Percentiles rank a stretch among this genome's conserved stretches.
These are phyloP conservation scores for Colletotrichum gigasporum DNA, from an alignment of 2,329 filamentous ascomycete genomes.

Conservation along the genomic window DNA sequence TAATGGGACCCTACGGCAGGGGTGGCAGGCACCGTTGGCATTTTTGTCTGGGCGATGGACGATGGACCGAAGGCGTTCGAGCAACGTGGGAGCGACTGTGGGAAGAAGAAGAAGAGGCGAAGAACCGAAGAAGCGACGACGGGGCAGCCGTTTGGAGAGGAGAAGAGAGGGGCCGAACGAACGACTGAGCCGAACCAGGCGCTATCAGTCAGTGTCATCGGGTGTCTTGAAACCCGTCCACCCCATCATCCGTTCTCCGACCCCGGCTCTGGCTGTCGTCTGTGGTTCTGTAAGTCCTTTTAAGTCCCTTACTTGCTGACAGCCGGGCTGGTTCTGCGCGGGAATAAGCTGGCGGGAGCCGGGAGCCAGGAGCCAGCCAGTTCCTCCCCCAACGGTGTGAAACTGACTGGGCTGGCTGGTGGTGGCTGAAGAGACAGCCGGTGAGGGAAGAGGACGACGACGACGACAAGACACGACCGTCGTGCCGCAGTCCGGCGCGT, in stretches of 20 bases:
- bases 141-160: too few relatives aligned
- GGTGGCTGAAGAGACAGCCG: neutral
- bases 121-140: too few relatives aligned
- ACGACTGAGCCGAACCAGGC: neutral
- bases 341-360: neutral
- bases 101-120: neutral
- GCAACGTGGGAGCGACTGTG: neutral
- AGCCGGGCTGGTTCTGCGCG: neutral
- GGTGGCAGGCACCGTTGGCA: neutral
- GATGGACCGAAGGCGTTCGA: too few relatives aligned
- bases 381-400: too few relatives aligned
- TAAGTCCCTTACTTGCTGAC: too few relatives aligned
- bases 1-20: constrained; percentile 3
- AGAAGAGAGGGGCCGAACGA: too few relatives aligned
- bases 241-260: constrained; percentile 5
- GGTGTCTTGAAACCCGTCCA: constrained; percentile 2
- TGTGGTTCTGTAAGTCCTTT: neutral
- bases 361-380: too few relatives aligned
- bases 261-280: neutral
- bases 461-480: neutral
- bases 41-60: too few relatives aligned
- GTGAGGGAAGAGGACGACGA: neutral
- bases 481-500: neutral
- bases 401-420: too few relatives aligned
- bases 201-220: constrained; percentile 11